Evolutionary conservation across 257 asterid species (phyloP).

Genomic region (Solanum clarkiae): DNA sequence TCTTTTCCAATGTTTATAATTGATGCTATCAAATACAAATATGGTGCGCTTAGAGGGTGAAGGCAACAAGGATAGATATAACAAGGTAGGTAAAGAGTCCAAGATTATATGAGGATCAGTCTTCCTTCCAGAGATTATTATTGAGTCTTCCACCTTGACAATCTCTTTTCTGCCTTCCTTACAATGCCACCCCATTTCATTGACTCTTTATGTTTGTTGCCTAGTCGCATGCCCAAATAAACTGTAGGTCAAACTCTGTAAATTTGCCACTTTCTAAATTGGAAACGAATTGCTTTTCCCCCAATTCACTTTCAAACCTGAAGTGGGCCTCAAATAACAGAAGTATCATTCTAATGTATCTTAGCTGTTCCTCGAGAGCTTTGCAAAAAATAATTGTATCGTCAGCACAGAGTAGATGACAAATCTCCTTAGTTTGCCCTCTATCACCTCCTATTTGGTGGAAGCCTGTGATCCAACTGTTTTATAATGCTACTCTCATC

Average conservation of each 20-base stretch:
- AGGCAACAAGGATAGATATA: neutral
- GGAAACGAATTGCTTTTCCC: neutral
- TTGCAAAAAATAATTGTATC: neutral
- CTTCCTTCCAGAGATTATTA: neutral
- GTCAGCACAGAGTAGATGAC: neutral
- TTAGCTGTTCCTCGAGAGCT: neutral
- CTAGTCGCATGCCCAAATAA: neutral
- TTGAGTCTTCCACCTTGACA: neutral
- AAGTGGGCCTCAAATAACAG: neutral
- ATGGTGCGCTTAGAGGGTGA: neutral
- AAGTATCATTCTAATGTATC: neutral
- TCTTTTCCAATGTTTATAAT: too few species aligned
- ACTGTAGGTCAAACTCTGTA: neutral
- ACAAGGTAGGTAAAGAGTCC: neutral
- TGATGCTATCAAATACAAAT: too few species aligned
- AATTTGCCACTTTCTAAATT: neutral
- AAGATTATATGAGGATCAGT: neutral
- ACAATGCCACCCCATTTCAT: neutral
- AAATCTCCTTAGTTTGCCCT: neutral
- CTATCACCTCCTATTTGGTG: neutral
- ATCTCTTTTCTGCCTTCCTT: neutral
- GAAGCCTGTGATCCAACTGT: neutral
- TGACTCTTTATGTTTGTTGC: neutral
- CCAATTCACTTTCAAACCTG: neutral
- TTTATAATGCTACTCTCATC: neutral